Conservation (phyloP, 495 filamentous ascomycete species). For the Aspergillus coremiiformis region DNA sequence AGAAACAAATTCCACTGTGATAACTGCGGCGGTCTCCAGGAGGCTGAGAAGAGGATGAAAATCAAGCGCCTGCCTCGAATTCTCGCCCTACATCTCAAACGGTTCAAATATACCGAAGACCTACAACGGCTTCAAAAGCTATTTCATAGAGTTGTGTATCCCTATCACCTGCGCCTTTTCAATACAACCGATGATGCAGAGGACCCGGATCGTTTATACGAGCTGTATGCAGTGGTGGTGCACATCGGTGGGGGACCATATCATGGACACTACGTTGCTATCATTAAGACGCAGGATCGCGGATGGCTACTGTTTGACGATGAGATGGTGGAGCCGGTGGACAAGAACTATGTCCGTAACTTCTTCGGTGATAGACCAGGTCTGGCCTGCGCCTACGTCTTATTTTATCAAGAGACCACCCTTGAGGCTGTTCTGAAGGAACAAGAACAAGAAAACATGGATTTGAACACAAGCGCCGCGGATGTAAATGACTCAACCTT, state of each 20-base stretch:
- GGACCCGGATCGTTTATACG: conserved; percentile 90
- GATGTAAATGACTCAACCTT: conserved; percentile 48
- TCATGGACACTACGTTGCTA: conserved; percentile 94
- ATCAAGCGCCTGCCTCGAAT: conserved; percentile 92
- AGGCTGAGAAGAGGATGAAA: conserved; percentile 99
- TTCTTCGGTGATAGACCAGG: conserved; percentile 94
- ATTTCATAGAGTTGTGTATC: conserved; percentile 94
- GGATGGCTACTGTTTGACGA: conserved; percentile 97
- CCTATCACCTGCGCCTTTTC: conserved; percentile 91
- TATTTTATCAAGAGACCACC: conserved; percentile 97
- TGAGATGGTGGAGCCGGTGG: conserved; percentile 96
- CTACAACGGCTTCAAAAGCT: conserved; percentile 88
- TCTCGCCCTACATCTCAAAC: conserved; percentile 83
- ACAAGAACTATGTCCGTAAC: conserved; percentile 92
- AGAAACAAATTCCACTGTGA: conserved; percentile 98
- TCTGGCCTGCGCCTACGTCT: conserved; percentile 88
- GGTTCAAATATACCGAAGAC: conserved; percentile 97
- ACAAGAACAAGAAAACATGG: conserved; percentile 70
- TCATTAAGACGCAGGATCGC: conserved; percentile 93
- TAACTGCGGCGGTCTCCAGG: conserved; percentile 91
- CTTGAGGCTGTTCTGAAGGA: conserved; percentile 78
- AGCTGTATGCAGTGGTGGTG: conserved; percentile 96
- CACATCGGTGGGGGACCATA: conserved; percentile 98
- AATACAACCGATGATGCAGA: conserved; percentile 97
- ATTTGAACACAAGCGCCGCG: conserved; percentile 39